A percentile compares a stretch with the other conserved stretches of the same genome.
phyloP scores from a whole-genome alignment of 371 early-diverging fungal genomes.

The Mortierella sp. region DNA sequence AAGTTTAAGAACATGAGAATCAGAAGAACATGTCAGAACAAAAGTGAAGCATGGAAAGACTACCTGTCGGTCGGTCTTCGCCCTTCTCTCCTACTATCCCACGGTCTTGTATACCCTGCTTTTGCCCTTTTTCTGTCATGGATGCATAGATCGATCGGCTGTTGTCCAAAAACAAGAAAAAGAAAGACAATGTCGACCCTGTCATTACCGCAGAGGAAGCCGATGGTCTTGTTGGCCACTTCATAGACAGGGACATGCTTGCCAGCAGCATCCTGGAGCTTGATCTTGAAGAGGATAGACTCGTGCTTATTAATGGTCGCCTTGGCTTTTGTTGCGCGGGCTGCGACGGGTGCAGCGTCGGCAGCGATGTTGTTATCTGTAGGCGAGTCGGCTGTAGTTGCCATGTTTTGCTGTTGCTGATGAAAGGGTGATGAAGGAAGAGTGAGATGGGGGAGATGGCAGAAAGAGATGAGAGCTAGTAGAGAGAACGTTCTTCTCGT shows the following conservation, averaged over 20 bases:
- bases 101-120: background rate
- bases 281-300: constrained; percentile 54
- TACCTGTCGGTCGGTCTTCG: background rate
- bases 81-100: background rate
- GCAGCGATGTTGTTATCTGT: background rate
- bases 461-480: background rate
- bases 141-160: background rate
- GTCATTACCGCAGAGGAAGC: constrained; percentile 48
- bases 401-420: constrained; percentile 11
- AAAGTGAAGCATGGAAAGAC: background rate
- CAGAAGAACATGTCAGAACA: background rate
- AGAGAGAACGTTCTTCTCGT: background rate
- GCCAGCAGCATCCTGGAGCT: constrained; percentile 47
- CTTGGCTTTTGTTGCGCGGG: constrained; percentile 24
- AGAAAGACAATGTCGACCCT: background rate
- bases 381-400: constrained; percentile 20
- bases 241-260: constrained; percentile 56
- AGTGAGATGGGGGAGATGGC: constrained; percentile 2
- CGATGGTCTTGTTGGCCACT: constrained; percentile 50
- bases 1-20: background rate
- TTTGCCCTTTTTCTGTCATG: background rate
- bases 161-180: background rate
- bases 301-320: constrained; percentile 41
- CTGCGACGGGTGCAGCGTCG: constrained; percentile 8
- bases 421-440: background rate